Conservation (phyloP, 345 rosid species). For the Aethionema arabicum region DNA sequence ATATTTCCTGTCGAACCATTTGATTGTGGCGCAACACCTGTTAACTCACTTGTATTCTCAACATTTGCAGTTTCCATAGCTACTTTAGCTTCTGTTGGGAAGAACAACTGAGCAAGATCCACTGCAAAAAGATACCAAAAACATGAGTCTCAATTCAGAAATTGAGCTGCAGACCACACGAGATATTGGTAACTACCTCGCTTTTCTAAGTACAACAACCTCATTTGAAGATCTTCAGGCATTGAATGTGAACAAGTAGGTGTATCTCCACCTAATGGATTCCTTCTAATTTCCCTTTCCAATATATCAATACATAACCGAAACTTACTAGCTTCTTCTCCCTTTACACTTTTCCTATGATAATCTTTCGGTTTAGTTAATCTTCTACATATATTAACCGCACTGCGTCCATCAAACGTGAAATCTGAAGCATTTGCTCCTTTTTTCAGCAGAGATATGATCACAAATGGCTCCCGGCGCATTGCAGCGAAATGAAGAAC, state of each 20-base stretch:
- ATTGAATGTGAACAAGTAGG: constrained; percentile 50
- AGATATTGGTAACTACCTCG: constrained; percentile 56
- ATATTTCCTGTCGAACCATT: constrained; percentile 62
- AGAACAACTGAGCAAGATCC: constrained; percentile 80
- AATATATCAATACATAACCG: constrained; percentile 78
- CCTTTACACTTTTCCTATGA: constrained; percentile 61
- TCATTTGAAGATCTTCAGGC: constrained; percentile 85
- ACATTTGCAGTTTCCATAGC: constrained; percentile 89
- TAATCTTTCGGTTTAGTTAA: constrained; percentile 89
- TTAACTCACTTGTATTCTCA: constrained; percentile 63
- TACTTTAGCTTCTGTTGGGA: constrained; percentile 89
- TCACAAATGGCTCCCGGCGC: constrained; percentile 74
- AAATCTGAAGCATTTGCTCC: constrained; percentile 73
- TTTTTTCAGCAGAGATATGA: constrained; percentile 64
- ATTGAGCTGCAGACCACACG: neutral
- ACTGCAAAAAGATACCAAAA: constrained; percentile 44
- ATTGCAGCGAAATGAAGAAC: constrained; percentile 90
- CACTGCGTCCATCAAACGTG: constrained; percentile 76
- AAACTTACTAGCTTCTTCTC: constrained; percentile 76
- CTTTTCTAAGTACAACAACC: constrained; percentile 82
- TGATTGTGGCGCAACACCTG: constrained; percentile 55
- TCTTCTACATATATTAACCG: constrained; percentile 78
- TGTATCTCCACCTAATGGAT: constrained; percentile 56
- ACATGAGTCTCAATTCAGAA: neutral
- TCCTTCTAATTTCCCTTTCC: constrained; percentile 82